Evolutionary conservation across 1,284 basidiomycete species (phyloP).

Genomic region (Pseudozyma sp.): DNA sequence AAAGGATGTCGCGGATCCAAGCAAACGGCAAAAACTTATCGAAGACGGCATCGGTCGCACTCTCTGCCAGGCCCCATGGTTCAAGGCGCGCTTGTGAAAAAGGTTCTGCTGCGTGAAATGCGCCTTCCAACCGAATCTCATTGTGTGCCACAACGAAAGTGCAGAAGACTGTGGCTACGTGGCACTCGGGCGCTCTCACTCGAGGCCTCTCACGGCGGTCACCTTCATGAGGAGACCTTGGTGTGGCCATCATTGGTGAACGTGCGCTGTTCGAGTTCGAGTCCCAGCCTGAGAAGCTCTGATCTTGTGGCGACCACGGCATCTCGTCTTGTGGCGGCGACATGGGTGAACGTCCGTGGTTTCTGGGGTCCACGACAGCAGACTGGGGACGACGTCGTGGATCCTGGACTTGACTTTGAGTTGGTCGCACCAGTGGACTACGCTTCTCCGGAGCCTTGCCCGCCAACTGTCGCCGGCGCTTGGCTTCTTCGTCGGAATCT

Average conservation of each 20-base stretch:
- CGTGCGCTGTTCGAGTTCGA: constrained; percentile 1
- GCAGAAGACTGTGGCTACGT: background rate
- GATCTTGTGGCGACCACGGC: constrained; percentile 11
- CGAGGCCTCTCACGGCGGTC: background rate
- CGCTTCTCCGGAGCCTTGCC: constrained; percentile 3
- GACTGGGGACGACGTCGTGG: constrained; percentile 24
- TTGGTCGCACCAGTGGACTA: background rate
- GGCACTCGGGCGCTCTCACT: constrained; percentile 4
- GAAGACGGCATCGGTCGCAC: constrained; percentile 11
- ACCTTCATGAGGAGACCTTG: constrained; percentile 16
- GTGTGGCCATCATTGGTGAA: constrained; percentile 1
- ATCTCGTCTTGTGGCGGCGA: constrained; percentile 9
- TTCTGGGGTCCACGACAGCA: background rate
- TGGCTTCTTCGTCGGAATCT: constrained; percentile 14
- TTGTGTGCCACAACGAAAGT: constrained; percentile 17
- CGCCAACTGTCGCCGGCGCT: background rate
- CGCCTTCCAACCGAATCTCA: constrained; percentile 15
- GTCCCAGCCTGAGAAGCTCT: background rate
- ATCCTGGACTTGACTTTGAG: constrained; percentile 10
- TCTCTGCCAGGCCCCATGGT: constrained; percentile 16
- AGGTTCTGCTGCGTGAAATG: constrained; percentile 12
- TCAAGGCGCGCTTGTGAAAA: constrained; percentile 9
- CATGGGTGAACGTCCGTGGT: background rate
- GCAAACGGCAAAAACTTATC: constrained; percentile 32
- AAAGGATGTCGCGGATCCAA: constrained; percentile 26